These are phyloP conservation scores for Helotiales sp. DNA, from an alignment of 2,329 filamentous ascomycete species.

Conservation along the genomic window DNA sequence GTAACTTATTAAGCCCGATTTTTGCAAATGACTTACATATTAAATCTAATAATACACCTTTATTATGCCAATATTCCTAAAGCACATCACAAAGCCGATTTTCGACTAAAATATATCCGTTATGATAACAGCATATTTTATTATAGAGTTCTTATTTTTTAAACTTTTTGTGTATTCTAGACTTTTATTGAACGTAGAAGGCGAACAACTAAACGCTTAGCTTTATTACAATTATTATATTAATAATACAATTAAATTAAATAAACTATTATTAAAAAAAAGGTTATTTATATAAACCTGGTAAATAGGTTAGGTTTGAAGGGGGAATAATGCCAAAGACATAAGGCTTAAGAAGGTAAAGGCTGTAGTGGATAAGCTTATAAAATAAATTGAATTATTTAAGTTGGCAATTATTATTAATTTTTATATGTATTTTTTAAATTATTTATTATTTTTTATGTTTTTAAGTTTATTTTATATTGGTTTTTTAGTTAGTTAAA, in stretches of 20 bases:
- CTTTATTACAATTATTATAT: not conserved
- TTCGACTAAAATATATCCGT: not conserved
- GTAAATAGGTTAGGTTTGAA: conserved; percentile 17
- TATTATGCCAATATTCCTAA: not conserved
- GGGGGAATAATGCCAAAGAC: conserved; percentile 20
- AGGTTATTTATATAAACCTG: conserved; percentile 14
- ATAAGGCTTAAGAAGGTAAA: conserved; percentile 12
- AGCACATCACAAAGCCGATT: not conserved
- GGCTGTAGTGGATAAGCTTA: not conserved
- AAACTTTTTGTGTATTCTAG: not conserved
- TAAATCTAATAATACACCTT: not conserved
- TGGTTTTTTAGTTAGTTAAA: not conserved
- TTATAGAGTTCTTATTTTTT: not conserved
- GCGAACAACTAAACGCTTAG: not conserved
- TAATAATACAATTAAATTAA: not conserved
- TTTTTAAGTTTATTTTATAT: not conserved
- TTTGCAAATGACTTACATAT: not conserved
- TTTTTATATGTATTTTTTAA: not conserved
- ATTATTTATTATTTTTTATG: not conserved
- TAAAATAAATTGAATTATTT: too few species aligned
- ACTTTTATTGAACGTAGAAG: not conserved
- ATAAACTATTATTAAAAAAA: conserved; percentile 4
- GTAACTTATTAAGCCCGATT: not conserved
- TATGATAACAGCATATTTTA: not conserved
- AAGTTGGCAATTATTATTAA: not conserved